Conservation (phyloP, 2,329 filamentous ascomycete genomes). For the Colletotrichum kahawae region DNA sequence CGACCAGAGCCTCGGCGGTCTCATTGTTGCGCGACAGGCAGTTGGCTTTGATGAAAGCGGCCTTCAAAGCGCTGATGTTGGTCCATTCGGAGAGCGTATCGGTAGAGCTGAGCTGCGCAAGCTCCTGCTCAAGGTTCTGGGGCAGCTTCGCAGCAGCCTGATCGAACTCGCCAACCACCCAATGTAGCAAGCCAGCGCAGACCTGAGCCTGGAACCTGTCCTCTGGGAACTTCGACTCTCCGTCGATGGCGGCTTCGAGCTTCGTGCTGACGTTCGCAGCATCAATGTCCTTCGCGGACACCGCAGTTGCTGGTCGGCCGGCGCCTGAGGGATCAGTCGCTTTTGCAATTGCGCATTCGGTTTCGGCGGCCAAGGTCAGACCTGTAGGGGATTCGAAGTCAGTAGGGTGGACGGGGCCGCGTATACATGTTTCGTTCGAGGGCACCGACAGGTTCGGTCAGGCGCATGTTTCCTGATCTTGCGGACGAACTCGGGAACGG, state of each 20-base stretch:
- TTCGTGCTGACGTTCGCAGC: constrained; percentile 51
- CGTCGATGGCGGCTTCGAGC: constrained; percentile 62
- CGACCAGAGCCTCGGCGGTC: constrained; percentile 64
- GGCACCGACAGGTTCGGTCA: constrained; percentile 75
- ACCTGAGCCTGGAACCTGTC: constrained; percentile 80
- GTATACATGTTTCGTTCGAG: constrained; percentile 1
- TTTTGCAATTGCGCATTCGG: constrained; percentile 69
- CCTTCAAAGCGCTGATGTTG: constrained; percentile 80
- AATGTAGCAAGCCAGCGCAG: constrained; percentile 86
- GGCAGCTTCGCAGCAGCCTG: constrained; percentile 68
- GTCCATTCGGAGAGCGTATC: constrained; percentile 74
- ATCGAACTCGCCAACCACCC: constrained; percentile 73
- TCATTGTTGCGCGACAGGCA: constrained; percentile 56
- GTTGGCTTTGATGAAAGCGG: constrained; percentile 77
- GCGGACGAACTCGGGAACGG: constrained; percentile 85
- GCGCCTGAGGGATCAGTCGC: constrained; percentile 48
- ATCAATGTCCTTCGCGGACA: constrained; percentile 49
- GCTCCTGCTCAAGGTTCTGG: constrained; percentile 61
- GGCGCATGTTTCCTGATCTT: constrained; percentile 96
- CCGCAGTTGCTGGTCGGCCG: constrained; percentile 46
- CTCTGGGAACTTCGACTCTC: constrained; percentile 57
- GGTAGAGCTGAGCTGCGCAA: constrained; percentile 56
- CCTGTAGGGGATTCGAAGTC: constrained; percentile 48
- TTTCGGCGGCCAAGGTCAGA: constrained; percentile 72
- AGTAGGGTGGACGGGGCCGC: constrained; percentile 16